Conservation (phyloP, 73 alveolate genomes). For the Symbiodinium pilosum region DNA sequence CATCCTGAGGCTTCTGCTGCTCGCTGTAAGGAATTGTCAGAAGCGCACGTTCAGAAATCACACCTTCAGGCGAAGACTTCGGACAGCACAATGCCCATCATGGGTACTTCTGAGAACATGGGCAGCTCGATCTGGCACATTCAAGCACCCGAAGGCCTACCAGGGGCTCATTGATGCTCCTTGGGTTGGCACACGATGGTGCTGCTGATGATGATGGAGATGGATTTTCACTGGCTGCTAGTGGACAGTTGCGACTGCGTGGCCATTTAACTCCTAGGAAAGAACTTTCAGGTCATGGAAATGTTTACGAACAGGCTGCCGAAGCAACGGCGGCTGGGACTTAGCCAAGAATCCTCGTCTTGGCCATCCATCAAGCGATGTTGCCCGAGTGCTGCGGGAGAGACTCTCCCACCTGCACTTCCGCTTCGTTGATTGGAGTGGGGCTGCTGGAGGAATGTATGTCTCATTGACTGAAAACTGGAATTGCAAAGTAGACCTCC, state of each 20-base stretch:
- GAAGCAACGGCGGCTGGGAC: not conserved
- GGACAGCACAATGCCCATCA: too few relatives aligned
- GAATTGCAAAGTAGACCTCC: not conserved
- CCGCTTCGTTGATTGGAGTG: not conserved
- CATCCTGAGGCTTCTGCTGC: slow-evolving; percentile 8
- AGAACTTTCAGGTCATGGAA: too few relatives aligned
- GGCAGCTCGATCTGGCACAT: not conserved
- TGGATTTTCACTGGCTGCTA: not conserved
- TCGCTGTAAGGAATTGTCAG: slow-evolving; percentile 32
- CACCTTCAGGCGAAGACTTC: too few relatives aligned
- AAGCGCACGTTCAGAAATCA: slow-evolving; percentile 14
- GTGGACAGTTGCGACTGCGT: too few relatives aligned
- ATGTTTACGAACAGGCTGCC: too few relatives aligned
- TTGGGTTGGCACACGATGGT: not conserved
- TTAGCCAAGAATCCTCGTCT: slow-evolving; percentile 4
- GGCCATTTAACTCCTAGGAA: too few relatives aligned
- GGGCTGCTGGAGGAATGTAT: not conserved
- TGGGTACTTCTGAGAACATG: too few relatives aligned
- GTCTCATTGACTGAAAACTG: not conserved
- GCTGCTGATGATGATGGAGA: not conserved
- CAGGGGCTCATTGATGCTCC: not conserved
- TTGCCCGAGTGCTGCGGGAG: slow-evolving; percentile 65
- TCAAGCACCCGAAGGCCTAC: not conserved
- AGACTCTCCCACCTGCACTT: not conserved
- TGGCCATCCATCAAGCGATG: slow-evolving; percentile 55